These are phyloP conservation scores for Eremochloa ophiuroides DNA, from an alignment of 176 grass and related monocot genomes.

Conservation along the genomic window DNA sequence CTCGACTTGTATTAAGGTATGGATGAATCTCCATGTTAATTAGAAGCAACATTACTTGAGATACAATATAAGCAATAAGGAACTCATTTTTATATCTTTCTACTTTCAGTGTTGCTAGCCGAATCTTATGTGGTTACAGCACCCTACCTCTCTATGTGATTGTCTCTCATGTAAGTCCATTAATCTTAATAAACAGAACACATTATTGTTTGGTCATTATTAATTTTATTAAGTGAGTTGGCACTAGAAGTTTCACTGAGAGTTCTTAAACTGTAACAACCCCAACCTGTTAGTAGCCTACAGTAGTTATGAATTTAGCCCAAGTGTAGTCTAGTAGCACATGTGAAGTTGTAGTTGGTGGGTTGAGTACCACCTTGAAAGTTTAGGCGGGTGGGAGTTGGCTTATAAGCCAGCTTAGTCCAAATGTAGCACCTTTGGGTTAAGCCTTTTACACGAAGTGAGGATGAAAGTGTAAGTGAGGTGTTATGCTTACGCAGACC, in stretches of 20 bases:
- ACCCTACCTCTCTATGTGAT: slow-evolving; percentile 81
- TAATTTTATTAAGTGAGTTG: background rate
- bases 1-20: slow-evolving; percentile 17
- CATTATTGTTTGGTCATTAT: background rate
- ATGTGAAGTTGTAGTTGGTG: no score
- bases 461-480: no score
- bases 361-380: no score
- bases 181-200: background rate
- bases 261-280: background rate
- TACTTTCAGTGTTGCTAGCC: slow-evolving; percentile 46
- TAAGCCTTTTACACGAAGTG: no score
- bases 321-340: no score
- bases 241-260: background rate
- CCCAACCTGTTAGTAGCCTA: no score
- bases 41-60: background rate
- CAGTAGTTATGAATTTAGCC: no score
- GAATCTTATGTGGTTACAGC: slow-evolving; percentile 67
- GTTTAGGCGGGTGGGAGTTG: no score
- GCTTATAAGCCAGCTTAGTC: no score
- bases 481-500: no score
- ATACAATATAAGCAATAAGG: background rate
- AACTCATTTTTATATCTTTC: background rate
- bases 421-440: no score
- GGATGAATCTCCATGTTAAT: background rate
- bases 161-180: slow-evolving; percentile 68